Conservation (phyloP, 163 green algal genomes). For the Volvox carteri region DNA sequence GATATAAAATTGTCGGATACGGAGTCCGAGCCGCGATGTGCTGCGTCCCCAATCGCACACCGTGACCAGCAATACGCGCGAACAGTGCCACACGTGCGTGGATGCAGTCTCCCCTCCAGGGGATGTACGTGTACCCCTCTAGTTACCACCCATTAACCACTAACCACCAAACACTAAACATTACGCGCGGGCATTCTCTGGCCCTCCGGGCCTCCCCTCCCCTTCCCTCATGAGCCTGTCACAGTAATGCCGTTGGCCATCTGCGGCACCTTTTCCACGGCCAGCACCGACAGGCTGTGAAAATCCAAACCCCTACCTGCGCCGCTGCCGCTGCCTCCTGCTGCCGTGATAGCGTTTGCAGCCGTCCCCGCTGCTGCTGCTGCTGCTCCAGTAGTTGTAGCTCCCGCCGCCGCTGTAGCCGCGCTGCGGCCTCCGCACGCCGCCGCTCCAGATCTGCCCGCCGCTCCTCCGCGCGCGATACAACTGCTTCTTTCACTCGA, state of each 20-base stretch:
- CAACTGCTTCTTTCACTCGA: neutral
- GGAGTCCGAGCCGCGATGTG: too few species aligned
- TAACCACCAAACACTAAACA: neutral
- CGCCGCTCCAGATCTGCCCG: neutral
- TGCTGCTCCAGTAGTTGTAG: neutral
- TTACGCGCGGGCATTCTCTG: neutral
- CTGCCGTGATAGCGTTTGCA: neutral
- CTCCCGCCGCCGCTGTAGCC: constrained; percentile 10
- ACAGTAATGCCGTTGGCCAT: neutral
- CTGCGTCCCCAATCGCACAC: too few species aligned
- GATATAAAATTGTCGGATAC: too few species aligned
- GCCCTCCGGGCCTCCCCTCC: neutral
- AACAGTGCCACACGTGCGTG: too few species aligned
- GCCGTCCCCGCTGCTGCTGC: neutral
- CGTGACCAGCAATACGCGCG: too few species aligned
- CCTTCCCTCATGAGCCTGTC: neutral
- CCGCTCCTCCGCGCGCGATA: neutral
- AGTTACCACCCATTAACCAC: neutral
- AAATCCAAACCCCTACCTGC: neutral
- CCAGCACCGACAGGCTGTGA: too few species aligned
- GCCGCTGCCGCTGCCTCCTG: neutral
- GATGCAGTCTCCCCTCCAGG: too few species aligned
- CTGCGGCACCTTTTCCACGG: neutral
- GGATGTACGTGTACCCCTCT: too few species aligned
- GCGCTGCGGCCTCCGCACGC: neutral